Evolutionary conservation across 2,329 filamentous ascomycete species (phyloP).

Genomic region (Pseudogymnoascus sp.): DNA sequence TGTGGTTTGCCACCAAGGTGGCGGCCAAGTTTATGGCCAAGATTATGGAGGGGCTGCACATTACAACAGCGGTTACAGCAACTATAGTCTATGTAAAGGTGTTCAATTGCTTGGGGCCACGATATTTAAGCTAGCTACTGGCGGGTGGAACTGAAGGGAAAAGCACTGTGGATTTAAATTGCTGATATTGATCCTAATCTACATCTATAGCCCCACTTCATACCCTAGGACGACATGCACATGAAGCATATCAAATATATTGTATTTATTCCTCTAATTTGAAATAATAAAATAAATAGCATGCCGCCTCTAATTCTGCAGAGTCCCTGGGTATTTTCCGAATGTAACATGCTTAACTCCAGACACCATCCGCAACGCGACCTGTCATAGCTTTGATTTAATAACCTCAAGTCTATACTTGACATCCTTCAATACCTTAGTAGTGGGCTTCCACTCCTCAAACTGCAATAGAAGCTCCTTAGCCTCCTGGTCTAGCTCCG

Average conservation of each 20-base stretch:
- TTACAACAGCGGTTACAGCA: too few species aligned
- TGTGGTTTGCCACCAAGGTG: not conserved
- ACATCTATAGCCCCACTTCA: not conserved
- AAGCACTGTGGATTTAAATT: not conserved
- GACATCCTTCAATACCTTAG: conserved; percentile 89
- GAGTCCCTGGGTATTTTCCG: not conserved
- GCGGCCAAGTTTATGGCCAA: not conserved
- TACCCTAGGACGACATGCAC: too few species aligned
- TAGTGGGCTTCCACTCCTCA: conserved; percentile 85
- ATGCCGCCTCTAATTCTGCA: not conserved
- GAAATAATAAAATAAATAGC: not conserved
- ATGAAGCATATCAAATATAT: not conserved
- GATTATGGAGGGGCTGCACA: not conserved
- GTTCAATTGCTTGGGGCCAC: not conserved
- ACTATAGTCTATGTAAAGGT: not conserved
- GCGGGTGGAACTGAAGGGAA: not conserved
- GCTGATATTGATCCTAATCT: not conserved
- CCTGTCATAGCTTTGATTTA: conserved; percentile 61
- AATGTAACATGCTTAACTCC: not conserved
- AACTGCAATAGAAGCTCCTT: conserved; percentile 77
- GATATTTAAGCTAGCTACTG: not conserved
- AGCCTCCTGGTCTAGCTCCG: conserved; percentile 70
- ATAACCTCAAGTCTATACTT: conserved; percentile 92
- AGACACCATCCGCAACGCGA: not conserved
- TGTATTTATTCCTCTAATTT: not conserved